phyloP scores from a whole-genome alignment of 2,329 filamentous ascomycete species.

The Zymoseptoria tritici region DNA sequence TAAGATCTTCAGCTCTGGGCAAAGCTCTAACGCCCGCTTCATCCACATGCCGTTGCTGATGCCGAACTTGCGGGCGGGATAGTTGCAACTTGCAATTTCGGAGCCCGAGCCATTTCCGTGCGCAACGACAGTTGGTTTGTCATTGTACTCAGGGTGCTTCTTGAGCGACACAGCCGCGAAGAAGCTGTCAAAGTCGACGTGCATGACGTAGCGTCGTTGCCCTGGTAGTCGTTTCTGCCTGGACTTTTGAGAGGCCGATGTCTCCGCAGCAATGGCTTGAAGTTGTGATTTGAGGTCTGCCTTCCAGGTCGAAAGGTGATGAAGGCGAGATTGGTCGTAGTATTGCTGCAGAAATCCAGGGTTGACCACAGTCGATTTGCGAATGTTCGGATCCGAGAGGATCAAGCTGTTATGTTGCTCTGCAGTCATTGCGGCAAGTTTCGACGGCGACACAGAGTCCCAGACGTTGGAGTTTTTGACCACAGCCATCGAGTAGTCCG shows the following conservation, averaged over 20 bases:
- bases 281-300: conserved; percentile 84
- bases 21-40: conserved; percentile 77
- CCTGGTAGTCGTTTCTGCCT: conserved; percentile 52
- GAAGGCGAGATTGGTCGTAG: conserved; percentile 88
- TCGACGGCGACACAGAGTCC: conserved; percentile 23
- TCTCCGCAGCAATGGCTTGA: conserved; percentile 70
- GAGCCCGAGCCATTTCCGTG: conserved; percentile 79
- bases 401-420: conserved; percentile 88
- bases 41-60: conserved; percentile 99
- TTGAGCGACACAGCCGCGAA: conserved; percentile 89
- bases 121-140: conserved; percentile 81
- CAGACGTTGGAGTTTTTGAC: conserved; percentile 25
- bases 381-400: conserved; percentile 73
- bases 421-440: conserved; percentile 57
- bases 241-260: conserved; percentile 44
- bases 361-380: conserved; percentile 85
- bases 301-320: conserved; percentile 96
- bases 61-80: conserved; percentile 75
- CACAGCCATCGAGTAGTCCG: conserved; percentile 27
- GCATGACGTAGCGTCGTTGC: conserved; percentile 73
- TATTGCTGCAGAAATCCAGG: conserved; percentile 91
- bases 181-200: conserved; percentile 98
- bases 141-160: conserved; percentile 60
- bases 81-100: conserved; percentile 97
- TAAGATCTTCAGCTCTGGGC: conserved; percentile 78